Conservation (phyloP, 2,329 filamentous ascomycete species). For the Fusarium solani-melongenae region DNA sequence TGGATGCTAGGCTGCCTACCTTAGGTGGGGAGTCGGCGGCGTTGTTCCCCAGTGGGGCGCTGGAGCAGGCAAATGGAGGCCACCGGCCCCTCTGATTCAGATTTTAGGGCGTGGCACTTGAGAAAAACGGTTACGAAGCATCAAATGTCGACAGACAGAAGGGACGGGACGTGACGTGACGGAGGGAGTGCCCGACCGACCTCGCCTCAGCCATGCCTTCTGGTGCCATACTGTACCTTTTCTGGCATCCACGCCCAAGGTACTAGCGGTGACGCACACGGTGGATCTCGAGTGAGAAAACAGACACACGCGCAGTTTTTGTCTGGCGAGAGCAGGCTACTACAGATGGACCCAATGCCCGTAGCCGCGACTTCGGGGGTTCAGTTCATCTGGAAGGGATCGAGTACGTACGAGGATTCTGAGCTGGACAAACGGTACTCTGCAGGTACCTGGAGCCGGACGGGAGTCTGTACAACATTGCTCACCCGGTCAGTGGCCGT, state of each 20-base stretch:
- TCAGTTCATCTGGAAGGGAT: constrained; percentile 26
- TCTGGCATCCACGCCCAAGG: background rate
- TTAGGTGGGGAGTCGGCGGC: constrained; percentile 28
- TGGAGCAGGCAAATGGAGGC: constrained; percentile 29
- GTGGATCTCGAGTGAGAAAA: constrained; percentile 35
- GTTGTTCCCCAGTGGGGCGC: constrained; percentile 38
- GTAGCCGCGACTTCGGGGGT: constrained; percentile 31
- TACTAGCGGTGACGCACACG: constrained; percentile 28
- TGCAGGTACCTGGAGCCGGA: constrained; percentile 29
- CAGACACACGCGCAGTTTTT: constrained; percentile 14
- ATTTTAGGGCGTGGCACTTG: constrained; percentile 34
- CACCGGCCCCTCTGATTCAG: constrained; percentile 38
- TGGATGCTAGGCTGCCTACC: background rate
- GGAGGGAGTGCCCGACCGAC: constrained; percentile 9
- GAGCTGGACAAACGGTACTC: constrained; percentile 21
- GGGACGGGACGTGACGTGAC: constrained; percentile 19
- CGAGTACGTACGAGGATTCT: constrained; percentile 25
- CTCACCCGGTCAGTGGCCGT: constrained; percentile 31
- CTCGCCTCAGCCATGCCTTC: constrained; percentile 16
- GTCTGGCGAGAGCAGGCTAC: constrained; percentile 4
- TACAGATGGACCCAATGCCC: constrained; percentile 6
- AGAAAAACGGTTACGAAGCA: constrained; percentile 36
- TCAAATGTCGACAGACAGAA: constrained; percentile 32
- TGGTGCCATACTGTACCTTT: constrained; percentile 13
- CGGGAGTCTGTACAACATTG: constrained; percentile 26